Conservation (phyloP, 331 rosid species). For the Phaseolus coccineus region DNA sequence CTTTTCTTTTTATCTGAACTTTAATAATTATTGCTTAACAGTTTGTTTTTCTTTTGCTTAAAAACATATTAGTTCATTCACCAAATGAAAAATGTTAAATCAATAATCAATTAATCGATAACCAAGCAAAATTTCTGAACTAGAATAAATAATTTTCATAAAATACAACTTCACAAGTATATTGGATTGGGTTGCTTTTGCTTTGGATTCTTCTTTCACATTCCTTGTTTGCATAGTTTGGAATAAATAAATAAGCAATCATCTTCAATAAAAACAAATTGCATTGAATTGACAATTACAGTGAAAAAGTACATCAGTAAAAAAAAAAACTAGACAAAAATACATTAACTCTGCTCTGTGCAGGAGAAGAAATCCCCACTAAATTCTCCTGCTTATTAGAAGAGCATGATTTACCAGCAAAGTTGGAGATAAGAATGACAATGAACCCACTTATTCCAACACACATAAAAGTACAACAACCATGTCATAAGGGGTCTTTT, state of each 20-base stretch:
- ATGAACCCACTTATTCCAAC: conserved; percentile 36
- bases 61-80: not conserved
- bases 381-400: conserved; percentile 43
- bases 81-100: not conserved
- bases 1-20: not conserved
- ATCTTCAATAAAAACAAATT: not conserved
- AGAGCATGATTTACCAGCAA: conserved; percentile 38
- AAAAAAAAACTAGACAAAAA: not conserved
- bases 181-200: not conserved
- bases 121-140: not conserved
- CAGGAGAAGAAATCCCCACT: not conserved
- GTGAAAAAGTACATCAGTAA: not conserved
- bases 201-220: not conserved
- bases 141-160: not conserved
- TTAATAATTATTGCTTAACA: not conserved
- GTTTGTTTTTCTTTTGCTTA: not conserved
- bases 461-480: conserved; percentile 10
- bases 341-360: conserved; percentile 20
- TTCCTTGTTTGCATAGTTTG: not conserved
- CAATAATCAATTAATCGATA: not conserved
- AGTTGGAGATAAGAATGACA: conserved; percentile 30
- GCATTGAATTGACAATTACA: conserved; percentile 14
- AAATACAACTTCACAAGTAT: not conserved
- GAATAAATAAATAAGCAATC: not conserved
- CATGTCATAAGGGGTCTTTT: not conserved